Conservation (phyloP, 2,329 filamentous ascomycete species). For the Diaporthe capsici region DNA sequence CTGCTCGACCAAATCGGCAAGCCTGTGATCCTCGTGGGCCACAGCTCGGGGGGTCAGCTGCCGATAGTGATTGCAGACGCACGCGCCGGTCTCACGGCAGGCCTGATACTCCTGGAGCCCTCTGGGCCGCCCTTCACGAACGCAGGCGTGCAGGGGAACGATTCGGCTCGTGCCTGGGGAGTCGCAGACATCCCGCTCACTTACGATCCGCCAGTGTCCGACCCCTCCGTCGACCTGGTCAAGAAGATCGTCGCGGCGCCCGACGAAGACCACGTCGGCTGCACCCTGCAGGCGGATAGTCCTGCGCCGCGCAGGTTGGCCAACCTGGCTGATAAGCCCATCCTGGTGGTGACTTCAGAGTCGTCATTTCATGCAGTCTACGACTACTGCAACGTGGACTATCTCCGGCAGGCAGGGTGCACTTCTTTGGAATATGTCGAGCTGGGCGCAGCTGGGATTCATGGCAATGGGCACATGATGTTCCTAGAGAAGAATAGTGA, state of each 20-base stretch:
- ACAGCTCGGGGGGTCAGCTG: constrained; percentile 61
- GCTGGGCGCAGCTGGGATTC: constrained; percentile 55
- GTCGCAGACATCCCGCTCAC: constrained; percentile 63
- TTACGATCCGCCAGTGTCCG: constrained; percentile 59
- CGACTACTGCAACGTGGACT: constrained; percentile 59
- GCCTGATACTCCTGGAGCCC: constrained; percentile 61
- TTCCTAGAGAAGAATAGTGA: constrained; percentile 64
- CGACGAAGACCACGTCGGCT: constrained; percentile 44
- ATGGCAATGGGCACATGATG: constrained; percentile 63
- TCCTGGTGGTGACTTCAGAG: constrained; percentile 58
- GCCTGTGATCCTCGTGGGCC: constrained; percentile 57
- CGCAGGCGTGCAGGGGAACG: constrained; percentile 43
- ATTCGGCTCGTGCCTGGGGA: constrained; percentile 56
- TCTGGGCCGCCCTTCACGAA: constrained; percentile 63
- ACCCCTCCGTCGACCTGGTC: constrained; percentile 53
- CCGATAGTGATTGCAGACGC: constrained; percentile 59
- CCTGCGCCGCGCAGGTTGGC: constrained; percentile 53
- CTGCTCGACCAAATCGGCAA: constrained; percentile 59
- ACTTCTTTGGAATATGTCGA: constrained; percentile 38
- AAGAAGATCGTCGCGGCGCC: constrained; percentile 48
- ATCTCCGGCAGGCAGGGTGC: constrained; percentile 59
- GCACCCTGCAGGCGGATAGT: constrained; percentile 54
- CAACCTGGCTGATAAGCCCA: constrained; percentile 53
- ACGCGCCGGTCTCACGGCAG: constrained; percentile 57
- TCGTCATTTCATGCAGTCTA: constrained; percentile 62